Conservation (phyloP, 2,329 filamentous ascomycete species). For the Fusarium sp. region DNA sequence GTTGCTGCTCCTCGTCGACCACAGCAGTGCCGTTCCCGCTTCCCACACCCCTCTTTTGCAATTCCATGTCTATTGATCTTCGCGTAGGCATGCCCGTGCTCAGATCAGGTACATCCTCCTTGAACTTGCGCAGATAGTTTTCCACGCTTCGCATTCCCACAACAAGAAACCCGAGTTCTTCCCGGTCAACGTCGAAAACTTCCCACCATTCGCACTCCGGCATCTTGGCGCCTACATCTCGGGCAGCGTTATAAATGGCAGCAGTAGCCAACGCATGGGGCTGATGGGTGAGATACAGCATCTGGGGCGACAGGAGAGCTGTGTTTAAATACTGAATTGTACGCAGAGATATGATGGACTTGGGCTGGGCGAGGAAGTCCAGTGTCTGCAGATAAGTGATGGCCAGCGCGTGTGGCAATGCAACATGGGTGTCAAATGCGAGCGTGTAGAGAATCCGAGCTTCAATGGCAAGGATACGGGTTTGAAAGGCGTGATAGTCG, state of each 20-base stretch:
- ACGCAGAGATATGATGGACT: slow-evolving; percentile 68
- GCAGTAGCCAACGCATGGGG: slow-evolving; percentile 86
- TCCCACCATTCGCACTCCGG: slow-evolving; percentile 95
- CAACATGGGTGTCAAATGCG: slow-evolving; percentile 85
- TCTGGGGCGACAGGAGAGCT: slow-evolving; percentile 84
- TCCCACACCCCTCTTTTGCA: slow-evolving; percentile 63
- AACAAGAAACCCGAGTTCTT: slow-evolving; percentile 92
- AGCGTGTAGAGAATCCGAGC: slow-evolving; percentile 79
- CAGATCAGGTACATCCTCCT: slow-evolving; percentile 63
- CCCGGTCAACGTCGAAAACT: slow-evolving; percentile 94
- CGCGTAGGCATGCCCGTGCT: slow-evolving; percentile 66
- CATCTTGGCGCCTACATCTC: slow-evolving; percentile 79
- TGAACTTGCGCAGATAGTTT: slow-evolving; percentile 72
- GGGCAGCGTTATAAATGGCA: slow-evolving; percentile 88
- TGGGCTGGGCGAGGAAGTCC: slow-evolving; percentile 66
- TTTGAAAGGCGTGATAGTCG: slow-evolving; percentile 73
- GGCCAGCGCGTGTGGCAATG: slow-evolving; percentile 85
- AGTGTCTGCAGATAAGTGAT: slow-evolving; percentile 94
- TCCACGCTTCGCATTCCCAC: slow-evolving; percentile 85
- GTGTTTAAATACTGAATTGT: slow-evolving; percentile 86
- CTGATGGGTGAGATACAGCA: slow-evolving; percentile 92
- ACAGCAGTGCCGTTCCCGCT: slow-evolving; percentile 42
- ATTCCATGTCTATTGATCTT: slow-evolving; percentile 67
- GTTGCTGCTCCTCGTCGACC: slow-evolving; percentile 56
- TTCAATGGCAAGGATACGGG: slow-evolving; percentile 77